Base-by-base conservation (phyloP, 805 yeast genomes). In the Kregervanrija delftensis region DNA sequence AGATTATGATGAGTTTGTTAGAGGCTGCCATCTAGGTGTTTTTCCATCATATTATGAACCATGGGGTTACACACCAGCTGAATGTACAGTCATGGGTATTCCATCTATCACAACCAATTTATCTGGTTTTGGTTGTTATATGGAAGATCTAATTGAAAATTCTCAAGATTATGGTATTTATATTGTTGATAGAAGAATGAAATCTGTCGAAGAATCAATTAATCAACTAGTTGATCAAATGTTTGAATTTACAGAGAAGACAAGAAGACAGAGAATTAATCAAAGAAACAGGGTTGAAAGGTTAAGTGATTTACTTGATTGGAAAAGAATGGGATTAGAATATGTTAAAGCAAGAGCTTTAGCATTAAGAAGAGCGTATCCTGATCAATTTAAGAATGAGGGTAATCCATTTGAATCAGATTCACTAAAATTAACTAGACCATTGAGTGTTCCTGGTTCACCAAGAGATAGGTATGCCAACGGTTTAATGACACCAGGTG, bases 1-100 rank as follows among this genome's bases (percentile, higher is more conserved):
- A 46, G 99, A 91, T 65, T 91, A 91, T 64, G 99, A 91, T 63
- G 99, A 91, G 64, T 91, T 91, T 65, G 99, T 91, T 39, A 78
- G 99, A 55, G 99, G 99, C 49, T 90, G 97, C 64, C 98, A 91
- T 66, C 71, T 93, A 65, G 99, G 99, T 64, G 96, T 91, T 42
- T 91, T 91, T 82, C 99, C 99, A 41, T 88, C 96, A 0, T 91
- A 91, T 68, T 91, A 91, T 62, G 99, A 91, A 68, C 99, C 99
- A 4, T 91, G 99, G 99, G 99, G 99, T 35, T 91, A 91, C 66
- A 91, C 99, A 2, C 99, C 99, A 3, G 98, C 98, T 8, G 99
- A 91, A 65, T 93, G 99, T 71, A 91, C 99, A 0, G 99, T 93
- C 17, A 91, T 91, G 99, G 99, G 99, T 45, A 95, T 93, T 48